Conservation (phyloP, 2,329 filamentous ascomycete species). For the Calonectria ilicicola region DNA sequence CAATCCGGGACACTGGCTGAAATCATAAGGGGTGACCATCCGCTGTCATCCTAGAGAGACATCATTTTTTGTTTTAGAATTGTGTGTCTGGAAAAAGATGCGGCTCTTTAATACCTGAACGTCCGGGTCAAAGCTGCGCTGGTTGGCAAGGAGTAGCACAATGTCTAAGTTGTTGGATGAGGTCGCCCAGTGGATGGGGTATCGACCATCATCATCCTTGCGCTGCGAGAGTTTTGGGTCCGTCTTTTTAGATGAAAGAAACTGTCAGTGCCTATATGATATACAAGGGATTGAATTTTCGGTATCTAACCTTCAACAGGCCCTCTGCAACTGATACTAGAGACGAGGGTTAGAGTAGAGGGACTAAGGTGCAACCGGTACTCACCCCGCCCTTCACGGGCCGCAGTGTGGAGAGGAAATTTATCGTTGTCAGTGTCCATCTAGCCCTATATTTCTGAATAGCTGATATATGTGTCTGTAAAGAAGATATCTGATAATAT, state of each 20-base stretch:
- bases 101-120: conserved; percentile 67
- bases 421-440: conserved; percentile 62
- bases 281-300: neutral
- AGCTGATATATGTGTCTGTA: neutral
- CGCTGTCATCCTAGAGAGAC: conserved; percentile 73
- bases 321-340: conserved; percentile 79
- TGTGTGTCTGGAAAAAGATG: neutral
- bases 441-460: conserved; percentile 20
- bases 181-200: conserved; percentile 94
- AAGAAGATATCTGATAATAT: neutral
- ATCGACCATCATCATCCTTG: conserved; percentile 87
- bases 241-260: conserved; percentile 61
- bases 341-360: conserved; percentile 20
- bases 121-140: conserved; percentile 84
- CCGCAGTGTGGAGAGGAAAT: conserved; percentile 89
- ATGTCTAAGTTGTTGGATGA: conserved; percentile 86
- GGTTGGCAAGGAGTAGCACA: conserved; percentile 76
- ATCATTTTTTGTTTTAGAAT: neutral
- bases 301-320: conserved; percentile 46
- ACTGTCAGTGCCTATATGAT: neutral
- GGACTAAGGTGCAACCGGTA: conserved; percentile 8
- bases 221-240: conserved; percentile 80
- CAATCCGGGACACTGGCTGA: conserved; percentile 79
- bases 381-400: conserved; percentile 85
- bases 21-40: conserved; percentile 90